phyloP scores from a whole-genome alignment of 1,284 basidiomycete species.

The Marasmius oreades region DNA sequence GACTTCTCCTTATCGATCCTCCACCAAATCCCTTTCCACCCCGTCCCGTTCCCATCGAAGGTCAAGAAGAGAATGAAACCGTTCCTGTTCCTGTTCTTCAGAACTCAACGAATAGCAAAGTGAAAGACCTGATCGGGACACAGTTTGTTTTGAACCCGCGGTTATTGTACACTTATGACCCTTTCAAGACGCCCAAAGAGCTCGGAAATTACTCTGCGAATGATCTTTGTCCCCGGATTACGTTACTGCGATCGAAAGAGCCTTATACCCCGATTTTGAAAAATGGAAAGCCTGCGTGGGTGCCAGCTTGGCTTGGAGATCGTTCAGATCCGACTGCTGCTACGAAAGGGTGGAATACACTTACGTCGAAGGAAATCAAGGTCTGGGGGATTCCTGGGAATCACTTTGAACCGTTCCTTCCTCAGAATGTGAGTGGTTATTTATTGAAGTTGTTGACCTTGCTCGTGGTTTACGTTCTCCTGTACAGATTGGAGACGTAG shows the following conservation, averaged over 20 bases:
- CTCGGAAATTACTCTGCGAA: neutral
- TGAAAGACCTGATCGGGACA: neutral
- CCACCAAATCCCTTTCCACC: neutral
- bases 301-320: neutral
- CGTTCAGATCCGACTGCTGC: neutral
- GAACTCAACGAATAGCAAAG: no score
- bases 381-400: constrained; percentile 1
- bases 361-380: neutral
- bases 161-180: neutral
- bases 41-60: neutral
- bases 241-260: neutral
- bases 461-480: no score
- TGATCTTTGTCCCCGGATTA: neutral
- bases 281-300: no score
- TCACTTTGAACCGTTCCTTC: neutral
- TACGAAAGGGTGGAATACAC: neutral
- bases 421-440: neutral
- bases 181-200: neutral
- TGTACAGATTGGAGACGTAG: no score
- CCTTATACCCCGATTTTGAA: neutral
- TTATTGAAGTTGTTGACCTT: no score
- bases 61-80: neutral
- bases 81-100: neutral
- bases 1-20: neutral
- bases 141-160: neutral